Conservation (phyloP, 345 rosid species). For the Aegle marmelos region DNA sequence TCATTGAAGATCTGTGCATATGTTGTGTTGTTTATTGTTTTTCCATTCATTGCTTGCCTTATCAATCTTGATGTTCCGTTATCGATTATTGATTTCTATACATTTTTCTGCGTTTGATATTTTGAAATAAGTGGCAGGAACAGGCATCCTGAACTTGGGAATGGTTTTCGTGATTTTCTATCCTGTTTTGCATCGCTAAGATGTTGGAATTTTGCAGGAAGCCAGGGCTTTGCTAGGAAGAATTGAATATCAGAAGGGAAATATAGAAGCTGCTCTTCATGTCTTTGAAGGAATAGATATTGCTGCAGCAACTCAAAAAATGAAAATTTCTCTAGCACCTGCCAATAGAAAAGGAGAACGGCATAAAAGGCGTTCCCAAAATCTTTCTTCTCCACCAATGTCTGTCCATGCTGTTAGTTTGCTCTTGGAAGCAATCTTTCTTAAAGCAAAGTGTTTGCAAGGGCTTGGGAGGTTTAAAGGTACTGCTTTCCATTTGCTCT, state of each 20-base stretch:
- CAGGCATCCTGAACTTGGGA: not conserved
- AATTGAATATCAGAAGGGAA: conserved; percentile 83
- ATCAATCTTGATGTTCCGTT: not conserved
- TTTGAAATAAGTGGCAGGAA: not conserved
- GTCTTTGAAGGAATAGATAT: conserved; percentile 90
- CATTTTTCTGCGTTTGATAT: not conserved
- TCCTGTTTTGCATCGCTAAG: conserved; percentile 2
- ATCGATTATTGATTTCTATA: not conserved
- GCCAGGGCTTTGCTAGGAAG: conserved; percentile 87
- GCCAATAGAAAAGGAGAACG: conserved; percentile 45
- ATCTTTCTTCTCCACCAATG: conserved; percentile 46
- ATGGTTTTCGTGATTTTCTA: not conserved
- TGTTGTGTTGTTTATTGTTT: not conserved
- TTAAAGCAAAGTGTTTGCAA: conserved; percentile 79
- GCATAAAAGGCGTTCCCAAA: conserved; percentile 44
- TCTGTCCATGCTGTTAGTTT: conserved; percentile 72
- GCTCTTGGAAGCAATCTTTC: conserved; percentile 75
- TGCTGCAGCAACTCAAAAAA: conserved; percentile 57
- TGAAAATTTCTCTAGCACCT: conserved; percentile 42
- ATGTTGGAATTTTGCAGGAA: conserved; percentile 43
- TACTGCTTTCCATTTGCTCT: conserved; percentile 15
- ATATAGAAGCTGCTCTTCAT: conserved; percentile 70
- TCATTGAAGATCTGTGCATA: not conserved
- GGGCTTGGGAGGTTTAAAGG: conserved; percentile 69
- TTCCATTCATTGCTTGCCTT: not conserved